phyloP scores from a whole-genome alignment of 495 filamentous ascomycete genomes.

The Lepidopterella palustris region DNA sequence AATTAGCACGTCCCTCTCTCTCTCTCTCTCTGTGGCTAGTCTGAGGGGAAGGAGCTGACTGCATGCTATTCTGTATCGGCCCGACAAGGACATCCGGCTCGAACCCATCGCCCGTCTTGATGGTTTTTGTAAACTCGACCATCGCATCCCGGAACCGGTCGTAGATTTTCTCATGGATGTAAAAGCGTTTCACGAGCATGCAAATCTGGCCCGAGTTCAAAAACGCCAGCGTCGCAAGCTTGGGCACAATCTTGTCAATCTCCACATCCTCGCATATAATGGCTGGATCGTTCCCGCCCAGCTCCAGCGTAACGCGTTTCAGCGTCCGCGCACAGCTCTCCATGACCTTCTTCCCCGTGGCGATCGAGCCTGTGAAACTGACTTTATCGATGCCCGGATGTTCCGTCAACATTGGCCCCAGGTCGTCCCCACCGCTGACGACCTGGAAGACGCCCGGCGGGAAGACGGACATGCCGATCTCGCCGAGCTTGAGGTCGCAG shows the following conservation, averaged over 20 bases:
- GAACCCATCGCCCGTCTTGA: constrained; percentile 43
- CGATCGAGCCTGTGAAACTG: constrained; percentile 33
- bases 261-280: constrained; percentile 59
- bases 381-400: constrained; percentile 32
- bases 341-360: constrained; percentile 35
- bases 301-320: constrained; percentile 47
- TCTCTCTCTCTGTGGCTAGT: constrained; percentile 39
- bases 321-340: constrained; percentile 27
- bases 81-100: constrained; percentile 43
- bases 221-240: constrained; percentile 47
- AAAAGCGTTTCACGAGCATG: constrained; percentile 52
- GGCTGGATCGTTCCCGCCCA: constrained; percentile 59
- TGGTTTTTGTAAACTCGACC: constrained; percentile 42
- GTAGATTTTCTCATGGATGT: constrained; percentile 58
- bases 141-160: constrained; percentile 48
- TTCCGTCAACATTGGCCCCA: constrained; percentile 29
- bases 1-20: background rate
- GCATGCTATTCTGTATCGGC: constrained; percentile 54
- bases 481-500: constrained; percentile 51
- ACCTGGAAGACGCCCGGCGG: constrained; percentile 55
- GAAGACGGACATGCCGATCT: constrained; percentile 48
- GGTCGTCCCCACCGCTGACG: constrained; percentile 45
- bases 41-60: constrained; percentile 19
- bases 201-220: constrained; percentile 56
- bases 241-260: constrained; percentile 47